A percentile compares a stretch with the other conserved stretches of the same genome.
Conservation (phyloP, 352 stramenopile species). For the Globisporangium middletonii region DNA sequence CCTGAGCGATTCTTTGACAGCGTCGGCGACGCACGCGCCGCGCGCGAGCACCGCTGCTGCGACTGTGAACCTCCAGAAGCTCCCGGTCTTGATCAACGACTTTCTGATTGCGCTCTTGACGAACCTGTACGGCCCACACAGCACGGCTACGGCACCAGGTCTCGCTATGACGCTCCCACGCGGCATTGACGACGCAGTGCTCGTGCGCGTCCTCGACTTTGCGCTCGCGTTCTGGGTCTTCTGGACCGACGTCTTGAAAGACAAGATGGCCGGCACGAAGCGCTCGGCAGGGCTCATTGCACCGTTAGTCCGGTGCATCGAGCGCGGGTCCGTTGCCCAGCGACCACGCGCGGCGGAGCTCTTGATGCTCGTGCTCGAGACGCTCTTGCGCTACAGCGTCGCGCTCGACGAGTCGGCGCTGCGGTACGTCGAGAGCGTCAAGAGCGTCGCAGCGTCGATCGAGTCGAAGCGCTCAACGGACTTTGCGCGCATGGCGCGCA, state of each 20-base stretch:
- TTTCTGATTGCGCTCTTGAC: slow-evolving; percentile 55
- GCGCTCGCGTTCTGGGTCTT: slow-evolving; percentile 72
- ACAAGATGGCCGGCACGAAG: slow-evolving; percentile 41
- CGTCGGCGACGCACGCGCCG: slow-evolving; percentile 11
- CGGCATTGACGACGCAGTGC: slow-evolving; percentile 35
- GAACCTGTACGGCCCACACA: slow-evolving; percentile 30
- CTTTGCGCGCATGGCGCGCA: slow-evolving; percentile 56
- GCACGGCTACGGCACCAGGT: slow-evolving; percentile 4
- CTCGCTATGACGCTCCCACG: no score
- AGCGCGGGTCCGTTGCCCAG: slow-evolving; percentile 34
- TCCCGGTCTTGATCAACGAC: slow-evolving; percentile 66
- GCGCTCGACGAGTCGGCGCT: slow-evolving; percentile 45
- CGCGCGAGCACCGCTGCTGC: slow-evolving; percentile 11
- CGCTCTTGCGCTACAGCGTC: slow-evolving; percentile 44
- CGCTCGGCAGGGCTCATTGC: slow-evolving; percentile 43
- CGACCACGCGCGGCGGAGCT: slow-evolving; percentile 61
- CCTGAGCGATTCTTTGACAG: slow-evolving; percentile 14
- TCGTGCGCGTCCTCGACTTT: slow-evolving; percentile 70
- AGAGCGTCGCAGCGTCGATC: slow-evolving; percentile 36
- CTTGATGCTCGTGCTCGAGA: slow-evolving; percentile 56
- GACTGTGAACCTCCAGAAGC: slow-evolving; percentile 46
- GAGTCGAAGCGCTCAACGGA: slow-evolving; percentile 63
- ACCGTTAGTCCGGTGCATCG: slow-evolving; percentile 54
- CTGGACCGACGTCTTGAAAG: slow-evolving; percentile 46
- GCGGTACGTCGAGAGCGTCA: slow-evolving; percentile 42